Base-by-base conservation (phyloP, 345 rosid genomes). In the Mallotus nudiflorus region DNA sequence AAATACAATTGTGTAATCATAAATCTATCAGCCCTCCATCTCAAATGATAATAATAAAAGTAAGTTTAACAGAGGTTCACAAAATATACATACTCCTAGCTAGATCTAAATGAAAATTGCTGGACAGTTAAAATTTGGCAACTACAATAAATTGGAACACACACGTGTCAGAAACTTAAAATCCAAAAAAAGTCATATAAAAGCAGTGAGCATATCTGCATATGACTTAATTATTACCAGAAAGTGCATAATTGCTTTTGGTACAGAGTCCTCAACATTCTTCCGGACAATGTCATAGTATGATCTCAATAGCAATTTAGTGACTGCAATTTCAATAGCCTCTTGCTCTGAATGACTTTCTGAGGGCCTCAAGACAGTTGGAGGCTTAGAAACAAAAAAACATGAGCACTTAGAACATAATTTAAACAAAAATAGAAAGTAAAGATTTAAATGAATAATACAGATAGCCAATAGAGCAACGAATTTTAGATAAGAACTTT, bases 211-310 rank as follows among this genome's bases (percentile, higher is more conserved):
- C 50, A 27, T 12, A 16, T 56, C 52, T 0, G 28, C 18, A 54
- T 18, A 13, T n/a, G n/a, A 12, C 48, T 68, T 15, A 68, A 65
- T 73, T 20, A 72, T 81, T 85, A 79, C 99, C 93, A 96, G 83
- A 79, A 96, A 96, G 81, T 92, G 99, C 95, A 96, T 96, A 70
- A 96, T 91, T 66, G 99, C 92, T 84, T 92, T 96, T 29, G 99
- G 99, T 57, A 91, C 76, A 3, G 78, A 80, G 78, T 96, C 98
- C 82, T 89, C 93, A 37, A 96, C 84, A 78, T 92, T 92, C 87
- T 88, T 96, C 78, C 99, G 82, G 35, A 89, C 99, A 79, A 96
- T 91, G 83, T 92, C 96, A 25, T 92, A 96, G 75, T 96, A 96
- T 56, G 99, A 96, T 79, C 81, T 83, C 56, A 96, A 85, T 37